Evolutionary conservation across 768 basidiomycete genomes (phyloP), one percentile per base, ranked within the genome.

Genomic region (Rhizopogon roseolus): DNA sequence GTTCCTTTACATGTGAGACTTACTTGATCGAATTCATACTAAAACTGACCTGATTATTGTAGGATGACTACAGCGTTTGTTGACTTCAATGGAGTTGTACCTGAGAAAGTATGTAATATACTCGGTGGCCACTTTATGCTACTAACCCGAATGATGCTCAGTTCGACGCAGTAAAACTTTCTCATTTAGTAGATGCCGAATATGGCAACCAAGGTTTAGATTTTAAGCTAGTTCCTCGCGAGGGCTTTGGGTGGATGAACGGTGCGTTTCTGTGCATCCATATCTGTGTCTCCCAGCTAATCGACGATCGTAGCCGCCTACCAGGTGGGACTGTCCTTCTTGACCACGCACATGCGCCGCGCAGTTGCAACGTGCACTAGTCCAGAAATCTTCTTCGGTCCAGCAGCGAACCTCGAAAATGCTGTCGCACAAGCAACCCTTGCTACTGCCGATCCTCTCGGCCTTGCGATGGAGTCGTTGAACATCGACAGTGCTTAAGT

Each of bases 191-290:
- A 6, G 95, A 96, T 64, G 97, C 96, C 42, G 96, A 98, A 74
- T 98, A 98, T 62, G 89, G 93, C 8, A 94, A 94, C 67, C 92
- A 94, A 66, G 96, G 96, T 46, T 80, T 96, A 61, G 96, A 99
- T 75, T 99, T 99, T 76, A 93, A 95, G 74, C 86, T 95, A 81
- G 90, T 98, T 41, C 95, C 95, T 48, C 82, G 94, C 13, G 96
- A 98, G 72, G 96, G 96, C 52, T 99, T 98, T 66, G 96, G 96
- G 8, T 98, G 94, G 96, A 97, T 94, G 90, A 96, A 96, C 57
- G 79, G 92, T 93, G 62, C 56, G 85, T 73, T 10, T 38, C 36
- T 10, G 1, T 41, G 14, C 34, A 25, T 27, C 51, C 16, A 10
- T 34, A 2, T 0, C 19, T 28, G 14, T 7, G 37, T 37, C 27